These are phyloP conservation scores for Colletotrichum higginsianum DNA, from an alignment of 2,329 filamentous ascomycete genomes.

Conservation along the genomic window DNA sequence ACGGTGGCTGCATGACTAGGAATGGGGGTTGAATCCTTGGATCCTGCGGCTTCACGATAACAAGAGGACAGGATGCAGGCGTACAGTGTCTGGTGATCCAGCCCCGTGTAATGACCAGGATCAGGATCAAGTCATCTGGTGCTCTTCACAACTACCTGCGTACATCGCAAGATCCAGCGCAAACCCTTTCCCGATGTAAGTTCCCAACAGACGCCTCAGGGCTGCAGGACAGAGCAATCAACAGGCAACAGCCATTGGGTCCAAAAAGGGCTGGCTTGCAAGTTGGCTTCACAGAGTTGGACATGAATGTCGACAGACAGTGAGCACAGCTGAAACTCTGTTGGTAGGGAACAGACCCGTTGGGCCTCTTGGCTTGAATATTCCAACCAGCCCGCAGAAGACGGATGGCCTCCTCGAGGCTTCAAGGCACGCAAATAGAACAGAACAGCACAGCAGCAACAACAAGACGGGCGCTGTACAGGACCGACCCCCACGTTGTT, in stretches of 20 bases:
- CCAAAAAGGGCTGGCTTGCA: not conserved
- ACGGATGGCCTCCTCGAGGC: not conserved
- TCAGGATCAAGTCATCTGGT: not conserved
- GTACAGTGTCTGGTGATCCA: not conserved
- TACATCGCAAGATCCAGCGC: too few relatives aligned
- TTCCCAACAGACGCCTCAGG: not conserved
- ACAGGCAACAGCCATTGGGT: not conserved
- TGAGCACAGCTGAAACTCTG: slow-evolving; percentile 9
- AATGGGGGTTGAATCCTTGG: not conserved
- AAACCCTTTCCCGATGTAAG: not conserved
- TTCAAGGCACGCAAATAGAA: not conserved
- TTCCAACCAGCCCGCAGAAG: not conserved
- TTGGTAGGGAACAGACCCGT: slow-evolving; percentile 1
- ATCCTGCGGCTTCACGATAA: not conserved
- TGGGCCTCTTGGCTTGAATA: not conserved
- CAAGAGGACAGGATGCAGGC: not conserved
- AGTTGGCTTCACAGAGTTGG: not conserved
- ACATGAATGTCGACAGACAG: not conserved
- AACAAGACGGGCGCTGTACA: not conserved
- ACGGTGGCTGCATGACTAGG: not conserved
- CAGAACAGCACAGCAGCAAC: slow-evolving; percentile 1
- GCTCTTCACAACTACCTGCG: too few relatives aligned
- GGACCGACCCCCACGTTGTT: slow-evolving; percentile 22
- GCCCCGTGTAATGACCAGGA: too few relatives aligned
- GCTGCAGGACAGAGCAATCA: not conserved